phyloP scores from a whole-genome alignment of 805 yeast genomes.

The Helenozyma rhizophorensis region DNA sequence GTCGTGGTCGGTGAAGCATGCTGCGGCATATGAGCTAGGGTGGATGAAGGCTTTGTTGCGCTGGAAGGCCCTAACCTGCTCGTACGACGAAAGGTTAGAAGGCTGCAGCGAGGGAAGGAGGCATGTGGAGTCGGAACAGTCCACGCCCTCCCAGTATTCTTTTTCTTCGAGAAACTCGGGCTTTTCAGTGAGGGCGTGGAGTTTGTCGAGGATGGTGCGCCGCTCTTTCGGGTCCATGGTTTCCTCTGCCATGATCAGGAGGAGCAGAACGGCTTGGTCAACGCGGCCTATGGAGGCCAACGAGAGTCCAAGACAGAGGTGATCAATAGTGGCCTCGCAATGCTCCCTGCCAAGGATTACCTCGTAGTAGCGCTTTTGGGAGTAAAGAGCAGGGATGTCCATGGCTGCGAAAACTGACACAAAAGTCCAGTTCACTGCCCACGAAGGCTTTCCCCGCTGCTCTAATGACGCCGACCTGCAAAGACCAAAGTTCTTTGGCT shows the following conservation, averaged over 20 bases:
- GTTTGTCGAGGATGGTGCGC: conserved; percentile 3
- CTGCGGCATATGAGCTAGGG: conserved; percentile 1
- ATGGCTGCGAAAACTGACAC: no score
- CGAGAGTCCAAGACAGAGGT: conserved; percentile 5
- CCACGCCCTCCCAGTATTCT: conserved; percentile 6
- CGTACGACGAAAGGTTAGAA: not conserved
- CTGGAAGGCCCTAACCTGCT: conserved; percentile 2
- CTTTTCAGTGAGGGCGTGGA: conserved; percentile 4
- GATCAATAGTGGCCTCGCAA: conserved; percentile 5
- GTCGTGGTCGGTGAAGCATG: not conserved
- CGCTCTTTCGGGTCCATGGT: conserved; percentile 3
- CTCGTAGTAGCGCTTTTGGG: conserved; percentile 4
- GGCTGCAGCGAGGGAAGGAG: conserved; percentile 1
- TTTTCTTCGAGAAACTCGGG: conserved; percentile 1
- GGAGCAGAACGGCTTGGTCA: conserved; percentile 6
- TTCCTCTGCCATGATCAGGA: conserved; percentile 4
- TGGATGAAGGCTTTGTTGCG: conserved; percentile 4
- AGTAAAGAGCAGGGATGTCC: conserved; percentile 5
- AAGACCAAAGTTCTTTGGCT: no score
- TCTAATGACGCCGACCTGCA: no score
- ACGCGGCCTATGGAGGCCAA: conserved; percentile 9
- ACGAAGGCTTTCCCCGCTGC: no score
- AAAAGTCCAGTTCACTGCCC: no score
- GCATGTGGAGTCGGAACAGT: not conserved
- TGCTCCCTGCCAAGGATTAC: conserved; percentile 3